Percentiles rank a stretch among this genome's conserved stretches.
Conservation (phyloP, 768 basidiomycete species). For the Rhizopogon rudus region DNA sequence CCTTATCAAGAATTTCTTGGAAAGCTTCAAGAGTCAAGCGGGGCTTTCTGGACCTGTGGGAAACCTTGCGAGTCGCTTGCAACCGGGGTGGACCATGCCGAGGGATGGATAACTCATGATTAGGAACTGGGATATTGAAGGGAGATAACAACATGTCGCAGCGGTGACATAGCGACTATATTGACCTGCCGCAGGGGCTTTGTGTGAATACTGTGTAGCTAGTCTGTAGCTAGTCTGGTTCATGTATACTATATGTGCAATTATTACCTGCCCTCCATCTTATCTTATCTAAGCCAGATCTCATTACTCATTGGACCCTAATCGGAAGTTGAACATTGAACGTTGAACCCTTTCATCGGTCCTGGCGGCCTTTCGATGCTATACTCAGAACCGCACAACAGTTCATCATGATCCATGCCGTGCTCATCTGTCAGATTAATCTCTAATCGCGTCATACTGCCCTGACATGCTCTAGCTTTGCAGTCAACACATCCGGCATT, state of each 20-base stretch:
- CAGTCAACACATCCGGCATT: conserved; percentile 92
- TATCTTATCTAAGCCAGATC: too few relatives aligned
- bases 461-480: conserved; percentile 14
- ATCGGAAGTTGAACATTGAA: neutral
- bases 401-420: conserved; percentile 71
- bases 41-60: conserved; percentile 91
- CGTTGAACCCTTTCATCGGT: neutral
- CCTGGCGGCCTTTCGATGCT: neutral
- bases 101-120: conserved; percentile 61
- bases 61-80: conserved; percentile 80
- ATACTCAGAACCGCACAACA: neutral
- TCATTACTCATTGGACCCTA: too few relatives aligned
- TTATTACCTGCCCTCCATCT: too few relatives aligned
- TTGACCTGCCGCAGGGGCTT: too few relatives aligned
- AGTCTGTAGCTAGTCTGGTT: too few relatives aligned
- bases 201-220: too few relatives aligned
- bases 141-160: neutral
- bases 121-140: neutral
- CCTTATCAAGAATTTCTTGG: conserved; percentile 94
- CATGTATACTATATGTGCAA: too few relatives aligned
- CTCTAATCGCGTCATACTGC: conserved; percentile 11
- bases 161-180: neutral
- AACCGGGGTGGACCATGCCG: conserved; percentile 71
- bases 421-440: conserved; percentile 67
- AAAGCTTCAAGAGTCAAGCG: conserved; percentile 90